Conservation (phyloP, 2,329 filamentous ascomycete species). For the Diaporthe eres region DNA sequence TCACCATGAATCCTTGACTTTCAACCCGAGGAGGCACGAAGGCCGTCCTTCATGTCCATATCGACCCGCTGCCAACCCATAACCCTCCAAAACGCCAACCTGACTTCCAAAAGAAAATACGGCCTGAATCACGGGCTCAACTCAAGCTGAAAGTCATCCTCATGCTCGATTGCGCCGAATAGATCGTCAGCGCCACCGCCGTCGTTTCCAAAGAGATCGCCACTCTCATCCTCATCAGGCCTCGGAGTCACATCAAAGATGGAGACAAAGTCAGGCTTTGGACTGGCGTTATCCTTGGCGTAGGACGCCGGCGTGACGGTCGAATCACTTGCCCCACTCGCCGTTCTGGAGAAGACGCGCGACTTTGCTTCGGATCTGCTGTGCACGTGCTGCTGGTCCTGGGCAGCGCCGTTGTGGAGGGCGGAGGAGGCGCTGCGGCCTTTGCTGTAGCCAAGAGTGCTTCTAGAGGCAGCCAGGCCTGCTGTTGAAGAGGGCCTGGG, state of each 20-base stretch:
- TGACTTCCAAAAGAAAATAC: not conserved
- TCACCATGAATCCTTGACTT: slow-evolving; percentile 4
- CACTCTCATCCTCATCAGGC: slow-evolving; percentile 57
- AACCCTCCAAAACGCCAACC: not conserved
- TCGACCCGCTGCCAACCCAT: not conserved
- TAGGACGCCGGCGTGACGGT: slow-evolving; percentile 65
- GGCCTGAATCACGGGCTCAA: slow-evolving; percentile 23
- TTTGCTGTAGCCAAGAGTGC: slow-evolving; percentile 87
- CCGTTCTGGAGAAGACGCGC: slow-evolving; percentile 49
- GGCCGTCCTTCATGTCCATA: not conserved
- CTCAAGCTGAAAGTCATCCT: slow-evolving; percentile 33
- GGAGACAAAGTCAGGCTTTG: slow-evolving; percentile 65
- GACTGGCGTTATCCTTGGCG: slow-evolving; percentile 49
- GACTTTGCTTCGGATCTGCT: slow-evolving; percentile 40
- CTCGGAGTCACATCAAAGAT: slow-evolving; percentile 65
- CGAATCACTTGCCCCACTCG: slow-evolving; percentile 54
- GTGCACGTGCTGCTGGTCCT: slow-evolving; percentile 43
- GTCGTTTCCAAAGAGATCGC: slow-evolving; percentile 62
- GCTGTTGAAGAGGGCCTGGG: slow-evolving; percentile 63
- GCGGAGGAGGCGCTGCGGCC: slow-evolving; percentile 72
- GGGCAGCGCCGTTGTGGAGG: slow-evolving; percentile 49
- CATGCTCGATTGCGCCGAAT: slow-evolving; percentile 10
- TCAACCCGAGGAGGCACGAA: not conserved
- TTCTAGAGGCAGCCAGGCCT: slow-evolving; percentile 77
- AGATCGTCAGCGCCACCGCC: not conserved